Conservation (phyloP, 73 alveolate genomes). For the Urostyla sp. region DNA sequence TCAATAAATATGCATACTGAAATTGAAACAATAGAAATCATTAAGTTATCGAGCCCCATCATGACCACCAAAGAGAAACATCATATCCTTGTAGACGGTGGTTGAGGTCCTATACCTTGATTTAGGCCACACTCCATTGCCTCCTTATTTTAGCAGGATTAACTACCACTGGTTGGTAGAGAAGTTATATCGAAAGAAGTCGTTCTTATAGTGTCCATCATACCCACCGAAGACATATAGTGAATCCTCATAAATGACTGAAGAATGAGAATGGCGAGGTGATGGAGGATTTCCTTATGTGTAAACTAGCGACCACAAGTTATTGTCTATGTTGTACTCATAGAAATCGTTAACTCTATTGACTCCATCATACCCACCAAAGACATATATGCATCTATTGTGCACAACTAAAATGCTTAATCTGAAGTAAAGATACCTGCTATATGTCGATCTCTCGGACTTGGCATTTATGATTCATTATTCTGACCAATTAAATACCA, state of each 20-base stretch:
- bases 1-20: constrained; percentile 22
- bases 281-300: constrained; percentile 82
- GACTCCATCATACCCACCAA: constrained; percentile 90
- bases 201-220: constrained; percentile 96
- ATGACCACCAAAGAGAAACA: constrained; percentile 87
- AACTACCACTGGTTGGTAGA: constrained; percentile 79
- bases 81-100: constrained; percentile 79
- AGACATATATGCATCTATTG: constrained; percentile 76
- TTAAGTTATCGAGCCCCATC: constrained; percentile 79
- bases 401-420: constrained; percentile 54
- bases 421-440: constrained; percentile 41
- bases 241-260: constrained; percentile 91
- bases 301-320: constrained; percentile 74
- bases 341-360: constrained; percentile 89
- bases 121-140: constrained; percentile 81
- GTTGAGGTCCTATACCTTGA: constrained; percentile 83
- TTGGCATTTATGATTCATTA: constrained; percentile 69
- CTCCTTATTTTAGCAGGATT: constrained; percentile 66
- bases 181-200: constrained; percentile 91
- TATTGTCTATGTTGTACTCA: constrained; percentile 78
- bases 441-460: constrained; percentile 86
- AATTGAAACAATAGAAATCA: constrained; percentile 79
- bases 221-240: constrained; percentile 97
- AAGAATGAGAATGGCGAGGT: constrained; percentile 92
- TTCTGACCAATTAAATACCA: constrained; percentile 78